Evolutionary conservation across 768 basidiomycete genomes (phyloP).

Genomic region (Mycena latifolia): DNA sequence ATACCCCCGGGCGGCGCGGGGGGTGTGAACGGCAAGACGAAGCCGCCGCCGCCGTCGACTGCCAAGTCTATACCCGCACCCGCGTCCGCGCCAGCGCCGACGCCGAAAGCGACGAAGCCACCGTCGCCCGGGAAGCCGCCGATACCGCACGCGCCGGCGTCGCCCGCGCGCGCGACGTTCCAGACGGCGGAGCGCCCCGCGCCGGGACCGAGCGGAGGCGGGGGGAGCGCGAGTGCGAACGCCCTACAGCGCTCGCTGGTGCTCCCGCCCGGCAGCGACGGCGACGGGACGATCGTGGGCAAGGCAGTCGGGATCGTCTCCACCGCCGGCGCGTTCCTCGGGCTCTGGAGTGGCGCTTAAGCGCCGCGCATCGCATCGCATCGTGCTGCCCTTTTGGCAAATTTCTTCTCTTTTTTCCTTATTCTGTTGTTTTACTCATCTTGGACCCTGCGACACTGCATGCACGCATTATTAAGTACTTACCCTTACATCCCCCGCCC

Average conservation of each 20-base stretch:
- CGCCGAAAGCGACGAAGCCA: constrained; percentile 18
- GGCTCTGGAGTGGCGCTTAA: constrained; percentile 54
- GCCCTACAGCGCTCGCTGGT: constrained; percentile 34
- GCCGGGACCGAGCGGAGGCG: neutral
- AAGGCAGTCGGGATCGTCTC: constrained; percentile 84
- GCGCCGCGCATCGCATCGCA: no score
- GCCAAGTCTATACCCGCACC: no score
- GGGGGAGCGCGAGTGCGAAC: constrained; percentile 5
- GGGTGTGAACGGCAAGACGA: neutral
- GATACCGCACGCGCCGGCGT: constrained; percentile 16
- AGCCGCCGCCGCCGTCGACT: neutral
- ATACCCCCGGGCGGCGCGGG: neutral
- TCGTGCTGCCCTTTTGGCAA: no score
- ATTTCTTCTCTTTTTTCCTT: neutral
- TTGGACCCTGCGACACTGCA: constrained; percentile 27
- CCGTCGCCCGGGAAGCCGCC: neutral
- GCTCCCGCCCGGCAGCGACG: constrained; percentile 34
- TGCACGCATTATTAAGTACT: constrained; percentile 16
- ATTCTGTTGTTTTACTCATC: neutral
- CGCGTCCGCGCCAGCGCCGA: neutral
- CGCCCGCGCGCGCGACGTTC: constrained; percentile 30
- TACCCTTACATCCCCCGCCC: neutral
- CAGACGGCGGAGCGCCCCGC: constrained; percentile 9
- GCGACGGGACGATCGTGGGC: constrained; percentile 52
- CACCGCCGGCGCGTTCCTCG: constrained; percentile 82